A percentile compares a stretch with the other conserved stretches of the same genome.
Conservation (phyloP, 768 basidiomycete genomes). For the Epithele typhae region DNA sequence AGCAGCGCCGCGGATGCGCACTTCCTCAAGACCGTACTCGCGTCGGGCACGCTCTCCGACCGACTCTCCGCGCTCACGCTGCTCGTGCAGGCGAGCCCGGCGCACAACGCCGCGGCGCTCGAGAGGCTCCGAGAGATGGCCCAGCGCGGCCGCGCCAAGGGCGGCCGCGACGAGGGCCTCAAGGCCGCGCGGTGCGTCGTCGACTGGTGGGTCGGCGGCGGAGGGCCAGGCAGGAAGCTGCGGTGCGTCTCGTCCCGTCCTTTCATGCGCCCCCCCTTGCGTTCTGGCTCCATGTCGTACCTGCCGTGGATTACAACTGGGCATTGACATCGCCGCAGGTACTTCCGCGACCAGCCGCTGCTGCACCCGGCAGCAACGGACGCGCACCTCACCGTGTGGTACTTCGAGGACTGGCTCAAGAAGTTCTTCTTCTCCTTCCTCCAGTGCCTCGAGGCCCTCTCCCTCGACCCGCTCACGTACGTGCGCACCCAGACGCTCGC, state of each 20-base stretch:
- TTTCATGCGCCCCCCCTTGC: no score
- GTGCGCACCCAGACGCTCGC: conserved; percentile 82
- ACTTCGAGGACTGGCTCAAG: conserved; percentile 97
- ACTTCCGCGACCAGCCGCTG: conserved; percentile 86
- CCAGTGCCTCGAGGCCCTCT: conserved; percentile 85
- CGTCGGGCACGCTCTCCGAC: conserved; percentile 88
- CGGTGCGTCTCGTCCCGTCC: conserved; percentile 45
- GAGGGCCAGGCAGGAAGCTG: conserved; percentile 83
- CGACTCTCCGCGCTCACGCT: conserved; percentile 87
- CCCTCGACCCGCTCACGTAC: conserved; percentile 82
- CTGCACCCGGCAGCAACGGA: conserved; percentile 61
- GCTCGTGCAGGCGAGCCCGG: conserved; percentile 81
- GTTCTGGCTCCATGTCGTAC: no score
- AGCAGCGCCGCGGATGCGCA: conserved; percentile 62
- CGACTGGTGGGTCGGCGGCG: conserved; percentile 98
- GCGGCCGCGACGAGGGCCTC: conserved; percentile 88
- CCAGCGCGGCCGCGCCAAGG: conserved; percentile 74
- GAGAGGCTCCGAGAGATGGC: conserved; percentile 74
- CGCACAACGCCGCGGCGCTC: conserved; percentile 81
- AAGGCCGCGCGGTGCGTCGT: conserved; percentile 88
- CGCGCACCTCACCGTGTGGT: conserved; percentile 73
- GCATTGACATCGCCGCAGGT: conserved; percentile 44
- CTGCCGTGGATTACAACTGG: no score
- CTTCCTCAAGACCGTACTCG: conserved; percentile 83
- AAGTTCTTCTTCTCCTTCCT: conserved; percentile 93